phyloP scores from a whole-genome alignment of 306 rosid genomes.

The Vicia faba region DNA sequence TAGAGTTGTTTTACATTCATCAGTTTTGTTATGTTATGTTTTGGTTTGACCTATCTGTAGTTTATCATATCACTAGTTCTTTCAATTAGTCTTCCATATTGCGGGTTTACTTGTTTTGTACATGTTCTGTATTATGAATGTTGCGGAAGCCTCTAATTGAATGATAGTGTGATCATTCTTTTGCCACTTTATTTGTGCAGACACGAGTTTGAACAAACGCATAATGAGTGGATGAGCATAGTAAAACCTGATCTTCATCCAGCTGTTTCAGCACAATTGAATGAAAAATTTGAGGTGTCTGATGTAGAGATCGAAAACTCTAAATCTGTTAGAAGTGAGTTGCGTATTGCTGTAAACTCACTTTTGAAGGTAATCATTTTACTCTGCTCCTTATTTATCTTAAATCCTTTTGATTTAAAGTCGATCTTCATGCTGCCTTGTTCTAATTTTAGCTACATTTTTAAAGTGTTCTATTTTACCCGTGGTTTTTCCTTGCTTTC shows the following conservation, averaged over 20 bases:
- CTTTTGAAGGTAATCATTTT: slow-evolving; percentile 74
- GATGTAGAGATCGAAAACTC: slow-evolving; percentile 61
- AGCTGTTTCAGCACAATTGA: slow-evolving; percentile 53
- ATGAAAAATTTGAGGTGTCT: slow-evolving; percentile 50
- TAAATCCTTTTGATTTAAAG: slow-evolving; percentile 20
- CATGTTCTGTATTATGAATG: slow-evolving; percentile 22
- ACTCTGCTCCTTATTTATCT: background rate
- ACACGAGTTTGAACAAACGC: slow-evolving; percentile 66
- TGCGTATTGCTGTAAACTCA: slow-evolving; percentile 64
- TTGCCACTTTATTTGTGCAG: slow-evolving; percentile 49
- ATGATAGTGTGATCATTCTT: slow-evolving; percentile 8
- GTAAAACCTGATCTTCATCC: slow-evolving; percentile 77
- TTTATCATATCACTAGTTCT: slow-evolving; percentile 14
- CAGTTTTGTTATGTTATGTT: slow-evolving; percentile 11
- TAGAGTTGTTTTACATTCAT: slow-evolving; percentile 2
- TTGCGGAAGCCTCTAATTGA: slow-evolving; percentile 1
- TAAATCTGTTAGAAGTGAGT: slow-evolving; percentile 70
- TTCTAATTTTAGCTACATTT: slow-evolving; percentile 21
- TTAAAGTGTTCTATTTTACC: slow-evolving; percentile 1
- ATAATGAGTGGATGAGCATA: slow-evolving; percentile 69
- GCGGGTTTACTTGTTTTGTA: slow-evolving; percentile 16
- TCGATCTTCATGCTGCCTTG: background rate
- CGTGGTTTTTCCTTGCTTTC: background rate
- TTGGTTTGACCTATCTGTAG: slow-evolving; percentile 1
- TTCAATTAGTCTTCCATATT: slow-evolving; percentile 25